phyloP scores from a whole-genome alignment of 805 yeast genomes.

The Yamadazyma sp. region DNA sequence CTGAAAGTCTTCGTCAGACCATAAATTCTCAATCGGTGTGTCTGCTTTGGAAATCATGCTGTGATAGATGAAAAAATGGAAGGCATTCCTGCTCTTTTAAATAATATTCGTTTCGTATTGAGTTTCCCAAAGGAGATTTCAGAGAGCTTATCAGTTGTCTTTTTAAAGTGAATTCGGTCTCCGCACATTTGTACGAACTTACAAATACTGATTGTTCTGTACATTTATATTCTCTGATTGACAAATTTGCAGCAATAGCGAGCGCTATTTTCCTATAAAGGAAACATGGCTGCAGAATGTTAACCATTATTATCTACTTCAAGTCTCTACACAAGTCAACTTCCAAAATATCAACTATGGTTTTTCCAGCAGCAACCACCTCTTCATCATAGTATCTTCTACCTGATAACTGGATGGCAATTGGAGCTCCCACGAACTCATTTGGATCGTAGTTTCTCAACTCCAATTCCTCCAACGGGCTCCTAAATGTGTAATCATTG shows the following conservation, averaged over 20 bases:
- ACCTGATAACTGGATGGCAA: constrained; percentile 52
- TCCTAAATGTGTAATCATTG: constrained; percentile 39
- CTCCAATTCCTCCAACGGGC: constrained; percentile 49
- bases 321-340: constrained; percentile 23
- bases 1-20: constrained; percentile 11
- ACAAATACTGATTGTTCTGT: no score
- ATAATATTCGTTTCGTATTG: neutral
- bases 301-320: no score
- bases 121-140: no score
- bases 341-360: constrained; percentile 37
- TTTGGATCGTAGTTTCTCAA: constrained; percentile 48
- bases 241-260: no score
- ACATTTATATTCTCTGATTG: no score
- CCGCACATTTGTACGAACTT: no score
- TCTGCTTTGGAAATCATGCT: constrained; percentile 3
- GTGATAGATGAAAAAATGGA: neutral
- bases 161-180: no score
- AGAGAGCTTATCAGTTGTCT: no score
- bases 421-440: constrained; percentile 52
- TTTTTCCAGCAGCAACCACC: constrained; percentile 48
- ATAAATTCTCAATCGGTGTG: constrained; percentile 10
- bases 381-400: constrained; percentile 59
- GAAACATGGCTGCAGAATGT: no score
- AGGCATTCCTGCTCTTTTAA: neutral
- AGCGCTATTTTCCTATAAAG: no score